Percentiles rank a stretch among this genome's conserved stretches.
These are phyloP conservation scores for Curvularia spicifera DNA, from an alignment of 2,329 filamentous ascomycete genomes.

Conservation along the genomic window DNA sequence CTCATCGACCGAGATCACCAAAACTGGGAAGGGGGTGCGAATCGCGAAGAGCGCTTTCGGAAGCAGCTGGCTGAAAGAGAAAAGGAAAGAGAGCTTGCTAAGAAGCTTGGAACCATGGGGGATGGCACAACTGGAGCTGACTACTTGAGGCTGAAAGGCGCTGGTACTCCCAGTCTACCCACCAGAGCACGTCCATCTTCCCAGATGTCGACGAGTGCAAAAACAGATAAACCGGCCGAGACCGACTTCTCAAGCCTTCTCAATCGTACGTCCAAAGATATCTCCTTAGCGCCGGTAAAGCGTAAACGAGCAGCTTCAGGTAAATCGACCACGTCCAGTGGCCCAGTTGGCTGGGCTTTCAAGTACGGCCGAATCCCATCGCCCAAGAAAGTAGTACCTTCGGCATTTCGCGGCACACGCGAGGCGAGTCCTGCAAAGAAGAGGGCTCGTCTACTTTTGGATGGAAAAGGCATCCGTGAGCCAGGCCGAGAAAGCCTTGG, in stretches of 20 bases:
- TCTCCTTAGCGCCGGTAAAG: conserved; percentile 54
- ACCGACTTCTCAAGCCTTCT: conserved; percentile 52
- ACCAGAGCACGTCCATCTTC: conserved; percentile 25
- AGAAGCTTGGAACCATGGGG: conserved; percentile 69
- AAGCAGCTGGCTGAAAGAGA: conserved; percentile 70
- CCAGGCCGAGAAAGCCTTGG: conserved; percentile 57
- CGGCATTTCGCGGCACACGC: conserved; percentile 37
- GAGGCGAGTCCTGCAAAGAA: conserved; percentile 54
- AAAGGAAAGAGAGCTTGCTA: conserved; percentile 74
- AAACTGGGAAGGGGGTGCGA: conserved; percentile 56
- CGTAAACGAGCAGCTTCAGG: conserved; percentile 48
- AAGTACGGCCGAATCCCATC: conserved; percentile 51
- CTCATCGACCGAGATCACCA: conserved; percentile 68
- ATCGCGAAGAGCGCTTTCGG: conserved; percentile 70
- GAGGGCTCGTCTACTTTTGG: conserved; percentile 56
- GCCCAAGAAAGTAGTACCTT: conserved; percentile 37
- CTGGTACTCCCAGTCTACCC: conserved; percentile 28
- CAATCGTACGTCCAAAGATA: conserved; percentile 52
- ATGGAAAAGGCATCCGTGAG: conserved; percentile 57
- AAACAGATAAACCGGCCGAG: conserved; percentile 24
- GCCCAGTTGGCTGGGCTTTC: conserved; percentile 57
- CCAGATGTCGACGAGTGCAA: conserved; percentile 24
- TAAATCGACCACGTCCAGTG: conserved; percentile 38
- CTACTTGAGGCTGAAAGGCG: conserved; percentile 64
- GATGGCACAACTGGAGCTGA: conserved; percentile 68